Evolutionary conservation across 345 rosid genomes (phyloP).

Genomic region (Bretschneidera sinensis): DNA sequence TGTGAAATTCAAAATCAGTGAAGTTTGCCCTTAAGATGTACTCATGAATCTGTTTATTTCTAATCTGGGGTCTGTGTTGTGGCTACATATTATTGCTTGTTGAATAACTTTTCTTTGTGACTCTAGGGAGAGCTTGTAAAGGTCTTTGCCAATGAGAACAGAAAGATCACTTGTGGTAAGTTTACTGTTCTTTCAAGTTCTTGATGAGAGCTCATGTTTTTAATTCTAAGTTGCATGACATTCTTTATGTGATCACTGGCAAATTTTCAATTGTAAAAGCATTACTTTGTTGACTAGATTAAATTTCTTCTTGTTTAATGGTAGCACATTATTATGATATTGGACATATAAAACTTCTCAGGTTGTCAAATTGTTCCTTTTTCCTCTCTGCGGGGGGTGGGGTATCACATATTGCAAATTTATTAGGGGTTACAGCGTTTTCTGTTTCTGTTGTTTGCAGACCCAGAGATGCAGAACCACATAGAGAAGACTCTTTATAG

Average conservation of each 20-base stretch:
- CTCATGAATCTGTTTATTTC: no score
- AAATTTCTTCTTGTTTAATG: no score
- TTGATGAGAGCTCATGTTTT: background rate
- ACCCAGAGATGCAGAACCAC: slow-evolving; percentile 66
- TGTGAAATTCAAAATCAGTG: background rate
- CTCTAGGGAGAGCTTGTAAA: slow-evolving; percentile 89
- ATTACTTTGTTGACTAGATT: no score
- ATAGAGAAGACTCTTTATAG: slow-evolving; percentile 58
- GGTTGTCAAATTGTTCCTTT: no score
- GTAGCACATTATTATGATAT: no score
- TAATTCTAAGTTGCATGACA: background rate
- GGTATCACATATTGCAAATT: background rate
- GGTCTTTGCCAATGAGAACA: slow-evolving; percentile 91
- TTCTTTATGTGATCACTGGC: background rate
- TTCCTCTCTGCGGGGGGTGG: no score
- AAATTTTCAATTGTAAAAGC: no score
- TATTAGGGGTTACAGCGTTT: slow-evolving; percentile 1
- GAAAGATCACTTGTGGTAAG: slow-evolving; percentile 85
- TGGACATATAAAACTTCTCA: no score
- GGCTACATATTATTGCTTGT: no score
- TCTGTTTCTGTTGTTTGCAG: slow-evolving; percentile 36
- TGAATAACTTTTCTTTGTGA: slow-evolving; percentile 24
- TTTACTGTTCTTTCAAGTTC: slow-evolving; percentile 8
- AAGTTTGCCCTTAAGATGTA: background rate
- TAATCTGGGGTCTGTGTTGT: no score